Evolutionary conservation across 495 filamentous ascomycete genomes (phyloP), one percentile per base, ranked within the genome.

Genomic region (Podospora pseudoanserina): DNA sequence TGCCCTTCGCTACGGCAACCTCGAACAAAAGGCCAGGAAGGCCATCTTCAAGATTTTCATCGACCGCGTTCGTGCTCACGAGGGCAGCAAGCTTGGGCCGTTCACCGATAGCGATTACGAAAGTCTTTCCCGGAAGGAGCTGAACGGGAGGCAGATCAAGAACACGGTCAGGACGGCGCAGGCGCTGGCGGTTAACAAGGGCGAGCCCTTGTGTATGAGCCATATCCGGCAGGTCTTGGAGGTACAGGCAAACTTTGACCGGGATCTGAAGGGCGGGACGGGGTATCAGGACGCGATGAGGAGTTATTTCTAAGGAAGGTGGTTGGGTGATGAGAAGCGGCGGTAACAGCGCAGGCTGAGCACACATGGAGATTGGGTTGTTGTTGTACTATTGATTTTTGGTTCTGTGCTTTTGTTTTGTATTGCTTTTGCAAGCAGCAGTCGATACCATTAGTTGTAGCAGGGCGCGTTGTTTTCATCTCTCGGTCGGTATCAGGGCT

Each of bases 61-160:
- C 67, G 89, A 91, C 74, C 78, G 86, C 26, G 91, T 93, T 13
- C 81, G 87, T 15, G 85, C 85, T 9, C 84, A 87, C 67, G 86
- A 90, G 68, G 88, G 87, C 18, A 78, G 90, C 28, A 83, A 85
- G 64, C 83, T 82, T 0, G 84, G 82, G 68, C 76, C 83, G 1
- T 95, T 97, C 73, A 84, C 82, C 0, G 88, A 92, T 19, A 82
- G 84, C 28, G 90, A 94, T 74, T 90, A 86, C 72, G 88, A 89
- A 59, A 75, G 75, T 54, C 79, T 97, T 60, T 85, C 90, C 0
- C 82, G 88, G 57, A 86, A 90, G 73, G 88, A 88, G 55, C 78
- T 97, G 65, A 97, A 97, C 73, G 93, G 93, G n/a, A 87, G 93
- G 68, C 93, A 96, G 84, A 97, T 97, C 84, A 97, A 97, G 82